A percentile compares a stretch with the other conserved stretches of the same genome.
phyloP scores from a whole-genome alignment of 202 grass and related monocot species.

The Panicum virgatum region DNA sequence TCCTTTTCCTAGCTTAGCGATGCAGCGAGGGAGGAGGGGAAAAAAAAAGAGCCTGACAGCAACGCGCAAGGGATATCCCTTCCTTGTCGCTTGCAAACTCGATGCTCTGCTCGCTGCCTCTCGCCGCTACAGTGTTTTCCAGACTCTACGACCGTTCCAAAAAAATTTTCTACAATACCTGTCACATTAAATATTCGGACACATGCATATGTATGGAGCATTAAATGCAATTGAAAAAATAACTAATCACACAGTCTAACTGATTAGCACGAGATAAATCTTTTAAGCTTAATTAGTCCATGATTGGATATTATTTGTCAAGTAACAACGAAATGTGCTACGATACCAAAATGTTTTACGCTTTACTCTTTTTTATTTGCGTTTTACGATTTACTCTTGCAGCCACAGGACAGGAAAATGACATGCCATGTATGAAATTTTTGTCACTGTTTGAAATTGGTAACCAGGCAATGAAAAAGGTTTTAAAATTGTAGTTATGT shows the following conservation, averaged over 20 bases:
- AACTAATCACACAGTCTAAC: too few relatives aligned
- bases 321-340: too few relatives aligned
- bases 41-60: constrained; percentile 15
- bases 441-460: neutral
- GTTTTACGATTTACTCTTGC: neutral
- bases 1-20: constrained; percentile 29
- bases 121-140: neutral
- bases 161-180: too few relatives aligned
- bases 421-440: neutral
- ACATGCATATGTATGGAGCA: too few relatives aligned
- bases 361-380: too few relatives aligned
- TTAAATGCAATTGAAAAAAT: too few relatives aligned
- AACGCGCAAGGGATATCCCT: constrained; percentile 40
- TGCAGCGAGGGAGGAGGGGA: constrained; percentile 14
- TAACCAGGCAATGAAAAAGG: neutral
- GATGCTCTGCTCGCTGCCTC: neutral
- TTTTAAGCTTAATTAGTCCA: too few relatives aligned
- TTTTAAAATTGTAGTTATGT: neutral
- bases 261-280: too few relatives aligned
- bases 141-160: too few relatives aligned
- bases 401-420: neutral
- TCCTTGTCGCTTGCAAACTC: constrained; percentile 40
- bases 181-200: too few relatives aligned
- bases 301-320: too few relatives aligned
- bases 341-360: too few relatives aligned